Base-by-base conservation (phyloP, 1,284 basidiomycete genomes). In the Neonothopanus nambi region DNA sequence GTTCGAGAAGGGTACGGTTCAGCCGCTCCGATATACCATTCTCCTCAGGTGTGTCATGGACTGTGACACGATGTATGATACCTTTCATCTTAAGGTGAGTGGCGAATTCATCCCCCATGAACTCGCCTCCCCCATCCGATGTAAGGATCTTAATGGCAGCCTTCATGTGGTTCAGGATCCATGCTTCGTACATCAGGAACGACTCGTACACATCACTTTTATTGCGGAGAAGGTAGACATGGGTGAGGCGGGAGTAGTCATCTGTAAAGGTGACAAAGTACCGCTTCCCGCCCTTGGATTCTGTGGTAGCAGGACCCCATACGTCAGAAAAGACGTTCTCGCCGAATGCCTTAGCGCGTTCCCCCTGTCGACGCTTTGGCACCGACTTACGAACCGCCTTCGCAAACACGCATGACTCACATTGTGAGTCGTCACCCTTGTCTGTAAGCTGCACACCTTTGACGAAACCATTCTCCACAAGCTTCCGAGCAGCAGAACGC, bases 311-410 rank as follows among this genome's bases (percentile, higher is more conserved):
- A n/a, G n/a, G n/a, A n/a, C n/a, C 24, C 72, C 72, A 76, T 7
- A 74, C 52, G 50, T 77, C 70, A 12, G 60, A 63, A 48, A 70
- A 63, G n/a, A 70, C 52, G 7, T 69, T 50, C 33, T 69, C 67
- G 8, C 42, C 42, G 6, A 44, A 8, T 8, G 15, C 26, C 20
- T 46, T 18, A 6, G n/a, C 23, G n/a, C 26, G 3, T 13, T 26
- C 24, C 15, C 28, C 20, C 26, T 26, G 15, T 7, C 15, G 13
- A 12, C n/a, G 12, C 20, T 46, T 23, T 11, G 42, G 42, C 7
- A 44, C 42, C 6, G 42, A 11, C 21, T 23, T 21, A 11, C 42
- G 42, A 23, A 13, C 20, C n/a, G 5, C 8, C 24, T 26, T 26
- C 21, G 58, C 65, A 55, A 65, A 65, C 6, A 62, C 44, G 52